Conservation (phyloP, 257 asterid genomes). For the Solanum medicagineum region DNA sequence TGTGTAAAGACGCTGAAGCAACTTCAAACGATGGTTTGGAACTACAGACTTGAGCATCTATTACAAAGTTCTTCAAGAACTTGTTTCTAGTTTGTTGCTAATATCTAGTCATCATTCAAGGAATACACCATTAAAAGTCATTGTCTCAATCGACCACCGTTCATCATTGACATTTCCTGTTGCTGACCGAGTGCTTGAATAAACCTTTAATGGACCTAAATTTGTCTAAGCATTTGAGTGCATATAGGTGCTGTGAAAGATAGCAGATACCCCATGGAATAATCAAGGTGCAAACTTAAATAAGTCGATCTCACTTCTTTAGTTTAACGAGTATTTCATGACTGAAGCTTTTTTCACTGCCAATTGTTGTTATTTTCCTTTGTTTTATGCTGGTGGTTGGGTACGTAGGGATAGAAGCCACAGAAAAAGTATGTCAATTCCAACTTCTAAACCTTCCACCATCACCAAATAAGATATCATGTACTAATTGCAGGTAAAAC, state of each 20-base stretch:
- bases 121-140: background rate
- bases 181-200: background rate
- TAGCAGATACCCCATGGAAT: too few relatives aligned
- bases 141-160: background rate
- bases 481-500: background rate
- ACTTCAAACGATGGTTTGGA: background rate
- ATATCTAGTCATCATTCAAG: background rate
- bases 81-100: background rate
- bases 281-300: too few relatives aligned
- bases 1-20: background rate
- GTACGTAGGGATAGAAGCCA: background rate
- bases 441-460: background rate
- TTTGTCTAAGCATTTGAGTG: background rate
- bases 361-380: background rate
- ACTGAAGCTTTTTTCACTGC: too few relatives aligned
- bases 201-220: background rate
- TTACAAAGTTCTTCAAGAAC: background rate
- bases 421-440: background rate
- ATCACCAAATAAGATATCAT: background rate
- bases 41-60: background rate
- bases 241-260: too few relatives aligned
- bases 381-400: background rate
- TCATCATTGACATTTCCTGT: background rate
- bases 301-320: too few relatives aligned
- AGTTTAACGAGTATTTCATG: too few relatives aligned